Conservation (phyloP, 169 alveolate species). For the Ichthyophthirius multifiliis region DNA sequence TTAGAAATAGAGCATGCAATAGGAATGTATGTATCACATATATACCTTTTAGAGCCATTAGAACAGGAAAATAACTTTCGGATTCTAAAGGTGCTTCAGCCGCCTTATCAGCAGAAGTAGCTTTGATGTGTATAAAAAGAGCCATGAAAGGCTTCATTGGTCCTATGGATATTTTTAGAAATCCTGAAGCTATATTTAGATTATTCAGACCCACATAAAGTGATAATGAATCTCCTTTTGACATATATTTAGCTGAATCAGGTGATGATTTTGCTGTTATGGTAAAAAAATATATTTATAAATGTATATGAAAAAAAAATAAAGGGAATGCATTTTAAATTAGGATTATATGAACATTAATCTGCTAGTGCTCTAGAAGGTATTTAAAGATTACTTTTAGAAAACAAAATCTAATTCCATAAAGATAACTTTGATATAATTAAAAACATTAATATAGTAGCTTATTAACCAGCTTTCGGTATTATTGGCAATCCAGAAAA, state of each 20-base stretch:
- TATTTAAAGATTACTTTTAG: constrained; percentile 46
- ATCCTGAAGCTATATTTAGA: constrained; percentile 83
- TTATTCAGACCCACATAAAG: constrained; percentile 33
- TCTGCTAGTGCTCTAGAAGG: constrained; percentile 90
- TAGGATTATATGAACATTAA: constrained; percentile 89
- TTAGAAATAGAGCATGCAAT: constrained; percentile 83
- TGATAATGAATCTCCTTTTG: constrained; percentile 68
- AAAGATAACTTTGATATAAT: constrained; percentile 40
- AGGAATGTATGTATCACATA: constrained; percentile 84
- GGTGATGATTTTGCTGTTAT: constrained; percentile 84
- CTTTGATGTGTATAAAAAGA: constrained; percentile 75
- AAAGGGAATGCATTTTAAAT: constrained; percentile 87
- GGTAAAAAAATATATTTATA: too few species aligned
- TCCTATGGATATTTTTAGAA: constrained; percentile 88
- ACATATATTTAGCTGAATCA: constrained; percentile 46
- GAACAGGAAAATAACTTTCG: constrained; percentile 79
- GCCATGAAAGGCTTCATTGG: constrained; percentile 88
- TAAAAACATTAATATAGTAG: constrained; percentile 45
- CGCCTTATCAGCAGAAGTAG: constrained; percentile 85
- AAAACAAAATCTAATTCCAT: constrained; percentile 9
- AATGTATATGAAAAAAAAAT: too few species aligned
- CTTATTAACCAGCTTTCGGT: constrained; percentile 86
- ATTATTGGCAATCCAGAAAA: constrained; percentile 90
- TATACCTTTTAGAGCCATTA: constrained; percentile 88
- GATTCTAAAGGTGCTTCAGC: constrained; percentile 86